phyloP scores from a whole-genome alignment of 768 basidiomycete genomes.

The Collybiopsis confluens region DNA sequence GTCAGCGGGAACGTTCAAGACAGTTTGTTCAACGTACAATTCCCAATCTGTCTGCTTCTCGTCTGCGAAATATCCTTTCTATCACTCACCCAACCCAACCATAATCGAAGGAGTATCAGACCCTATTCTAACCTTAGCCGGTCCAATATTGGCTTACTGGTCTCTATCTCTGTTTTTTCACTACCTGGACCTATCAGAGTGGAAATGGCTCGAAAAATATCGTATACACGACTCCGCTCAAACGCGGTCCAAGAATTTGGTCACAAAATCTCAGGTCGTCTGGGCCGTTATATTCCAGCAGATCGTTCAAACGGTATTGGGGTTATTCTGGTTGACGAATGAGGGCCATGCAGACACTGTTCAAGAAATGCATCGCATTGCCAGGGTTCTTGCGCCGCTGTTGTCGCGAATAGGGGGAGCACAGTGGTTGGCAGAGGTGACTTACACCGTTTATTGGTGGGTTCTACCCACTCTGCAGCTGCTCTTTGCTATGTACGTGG shows the following conservation, averaged over 20 bases:
- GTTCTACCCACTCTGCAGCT: conserved; percentile 72
- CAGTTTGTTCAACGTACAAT: not conserved
- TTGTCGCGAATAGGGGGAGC: conserved; percentile 36
- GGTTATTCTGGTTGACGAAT: conserved; percentile 60
- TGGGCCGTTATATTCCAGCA: conserved; percentile 86
- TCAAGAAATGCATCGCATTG: conserved; percentile 38
- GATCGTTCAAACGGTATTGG: conserved; percentile 74
- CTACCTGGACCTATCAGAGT: conserved; percentile 69
- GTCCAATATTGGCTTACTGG: conserved; percentile 88
- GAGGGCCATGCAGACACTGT: conserved; percentile 32
- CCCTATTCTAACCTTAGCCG: conserved; percentile 60
- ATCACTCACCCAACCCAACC: conserved; percentile 41
- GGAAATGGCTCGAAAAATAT: conserved; percentile 76
- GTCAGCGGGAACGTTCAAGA: not conserved
- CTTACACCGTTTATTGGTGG: conserved; percentile 90
- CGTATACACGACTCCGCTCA: conserved; percentile 88
- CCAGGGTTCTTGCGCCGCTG: conserved; percentile 33
- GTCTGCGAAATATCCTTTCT: conserved; percentile 43
- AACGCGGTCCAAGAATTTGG: conserved; percentile 70
- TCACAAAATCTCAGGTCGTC: conserved; percentile 66
- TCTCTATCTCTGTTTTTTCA: conserved; percentile 74
- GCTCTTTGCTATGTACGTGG: conserved; percentile 75
- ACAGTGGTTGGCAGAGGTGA: conserved; percentile 36
- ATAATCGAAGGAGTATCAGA: conserved; percentile 64
- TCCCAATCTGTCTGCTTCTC: conserved; percentile 33